Percentiles rank a stretch among this genome's conserved stretches.
Evolutionary conservation across 352 stramenopile genomes (phyloP).

Genomic region (Saprolegnia parasitica): DNA sequence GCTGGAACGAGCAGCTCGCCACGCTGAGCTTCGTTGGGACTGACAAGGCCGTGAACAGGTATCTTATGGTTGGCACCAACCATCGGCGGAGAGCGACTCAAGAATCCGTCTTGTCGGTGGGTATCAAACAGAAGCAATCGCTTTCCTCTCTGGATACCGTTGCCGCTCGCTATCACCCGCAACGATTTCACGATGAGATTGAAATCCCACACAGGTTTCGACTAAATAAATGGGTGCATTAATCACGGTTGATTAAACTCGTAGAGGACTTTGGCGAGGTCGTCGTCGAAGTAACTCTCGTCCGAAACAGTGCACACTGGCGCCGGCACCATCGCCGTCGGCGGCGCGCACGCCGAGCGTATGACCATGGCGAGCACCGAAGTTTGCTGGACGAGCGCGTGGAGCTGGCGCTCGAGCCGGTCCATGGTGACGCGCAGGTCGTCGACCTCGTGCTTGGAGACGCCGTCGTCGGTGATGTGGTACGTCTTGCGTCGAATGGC

Average conservation of each 20-base stretch:
- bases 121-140: too few species aligned
- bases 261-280: neutral
- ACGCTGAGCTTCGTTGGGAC: too few species aligned
- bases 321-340: neutral
- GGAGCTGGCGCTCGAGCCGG: neutral
- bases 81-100: too few species aligned
- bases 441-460: neutral
- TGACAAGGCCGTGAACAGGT: too few species aligned
- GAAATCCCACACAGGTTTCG: too few species aligned
- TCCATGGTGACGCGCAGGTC: neutral
- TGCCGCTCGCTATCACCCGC: too few species aligned
- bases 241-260: neutral
- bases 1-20: too few species aligned
- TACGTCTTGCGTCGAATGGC: conserved; percentile 20
- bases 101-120: too few species aligned
- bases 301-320: neutral
- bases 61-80: too few species aligned
- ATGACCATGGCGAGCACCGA: neutral
- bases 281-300: neutral
- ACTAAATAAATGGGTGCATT: too few species aligned
- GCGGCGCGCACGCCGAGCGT: neutral
- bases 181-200: too few species aligned
- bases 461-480: neutral
- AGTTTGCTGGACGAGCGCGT: neutral
- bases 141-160: too few species aligned